phyloP scores from a whole-genome alignment of 2,329 filamentous ascomycete genomes.

The Paecilomyces sp. region DNA sequence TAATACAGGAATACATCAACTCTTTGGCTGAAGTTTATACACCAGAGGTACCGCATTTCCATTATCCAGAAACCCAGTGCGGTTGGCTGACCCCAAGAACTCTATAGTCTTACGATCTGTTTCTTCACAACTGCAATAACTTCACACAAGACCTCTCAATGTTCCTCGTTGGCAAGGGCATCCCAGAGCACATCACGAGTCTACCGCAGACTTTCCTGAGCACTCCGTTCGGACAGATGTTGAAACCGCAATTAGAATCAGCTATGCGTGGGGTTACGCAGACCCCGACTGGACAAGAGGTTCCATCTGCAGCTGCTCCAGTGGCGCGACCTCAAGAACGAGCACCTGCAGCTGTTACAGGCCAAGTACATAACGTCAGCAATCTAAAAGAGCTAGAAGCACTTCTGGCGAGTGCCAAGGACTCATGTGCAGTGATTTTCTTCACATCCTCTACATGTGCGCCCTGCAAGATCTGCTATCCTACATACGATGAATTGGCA shows the following conservation, averaged over 20 bases:
- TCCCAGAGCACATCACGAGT: constrained; percentile 77
- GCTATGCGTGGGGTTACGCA: constrained; percentile 58
- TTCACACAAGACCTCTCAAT: constrained; percentile 89
- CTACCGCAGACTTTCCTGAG: constrained; percentile 79
- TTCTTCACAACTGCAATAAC: constrained; percentile 92
- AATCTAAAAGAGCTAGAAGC: constrained; percentile 54
- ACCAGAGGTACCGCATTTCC: constrained; percentile 49
- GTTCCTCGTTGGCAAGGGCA: constrained; percentile 81
- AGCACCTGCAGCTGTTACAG: constrained; percentile 12
- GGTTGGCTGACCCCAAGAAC: background rate
- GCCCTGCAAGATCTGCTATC: constrained; percentile 78
- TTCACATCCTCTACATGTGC: constrained; percentile 85
- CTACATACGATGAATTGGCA: constrained; percentile 72
- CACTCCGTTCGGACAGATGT: constrained; percentile 81
- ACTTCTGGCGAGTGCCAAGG: constrained; percentile 52
- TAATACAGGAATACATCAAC: constrained; percentile 80
- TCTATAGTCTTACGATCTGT: constrained; percentile 76
- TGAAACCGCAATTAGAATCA: constrained; percentile 66
- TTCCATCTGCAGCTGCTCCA: constrained; percentile 7
- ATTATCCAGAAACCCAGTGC: background rate
- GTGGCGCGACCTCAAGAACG: constrained; percentile 5
- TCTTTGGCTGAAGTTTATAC: constrained; percentile 79
- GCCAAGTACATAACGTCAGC: constrained; percentile 55
- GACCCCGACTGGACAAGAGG: constrained; percentile 36
- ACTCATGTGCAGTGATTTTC: constrained; percentile 73